Evolutionary conservation across 192 early-diverging fungal species (phyloP), one percentile per base, ranked within the genome.

Genomic region (Linnemannia hyalina): DNA sequence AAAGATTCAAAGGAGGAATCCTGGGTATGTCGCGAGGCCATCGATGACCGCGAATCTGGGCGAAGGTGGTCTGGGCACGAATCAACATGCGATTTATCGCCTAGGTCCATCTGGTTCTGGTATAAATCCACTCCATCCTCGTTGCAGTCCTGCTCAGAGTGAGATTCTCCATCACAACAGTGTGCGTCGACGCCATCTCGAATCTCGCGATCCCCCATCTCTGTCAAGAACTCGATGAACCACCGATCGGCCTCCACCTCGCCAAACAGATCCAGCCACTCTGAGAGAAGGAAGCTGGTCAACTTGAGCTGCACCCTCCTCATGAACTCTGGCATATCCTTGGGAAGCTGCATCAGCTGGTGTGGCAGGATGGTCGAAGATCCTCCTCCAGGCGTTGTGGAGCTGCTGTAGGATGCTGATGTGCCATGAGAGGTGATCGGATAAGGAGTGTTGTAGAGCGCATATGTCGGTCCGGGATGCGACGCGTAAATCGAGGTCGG

Each of bases 201-300:
- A 2, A 54, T 36, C 41, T 78, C 57, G 18, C 13, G 29, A 4
- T 38, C 38, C 18, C 54, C 47, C 71, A 89, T 80, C 40, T 89
- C 83, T 23, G 75, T 78, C 29, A 89, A n/a, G 72, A 89, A 89
- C 57, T 89, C 88, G 44, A 72, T 46, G 36, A 89, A 86, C 88
- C 88, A 89, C 7, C 47, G 83, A 77, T 89, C 88, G 1, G 88
- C 72, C 80, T 89, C 88, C 5, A 82, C 81, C 38, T 83, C 88
- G 4, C 76, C 88, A 81, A 86, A 81, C 1, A 76, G 29, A 68
- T 85, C 83, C 20, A 85, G 73, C 88, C 83, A 82, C 41, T 82
- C 88, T 54, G 83, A 89, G n/a, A 81, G 80, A 32, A 82, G 71
- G 72, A 89, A 85, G 38, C 88, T 85, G 4, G 88, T 89, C 57